These are phyloP conservation scores for Saprolegnia parasitica DNA, from an alignment of 352 stramenopile genomes.

Conservation along the genomic window DNA sequence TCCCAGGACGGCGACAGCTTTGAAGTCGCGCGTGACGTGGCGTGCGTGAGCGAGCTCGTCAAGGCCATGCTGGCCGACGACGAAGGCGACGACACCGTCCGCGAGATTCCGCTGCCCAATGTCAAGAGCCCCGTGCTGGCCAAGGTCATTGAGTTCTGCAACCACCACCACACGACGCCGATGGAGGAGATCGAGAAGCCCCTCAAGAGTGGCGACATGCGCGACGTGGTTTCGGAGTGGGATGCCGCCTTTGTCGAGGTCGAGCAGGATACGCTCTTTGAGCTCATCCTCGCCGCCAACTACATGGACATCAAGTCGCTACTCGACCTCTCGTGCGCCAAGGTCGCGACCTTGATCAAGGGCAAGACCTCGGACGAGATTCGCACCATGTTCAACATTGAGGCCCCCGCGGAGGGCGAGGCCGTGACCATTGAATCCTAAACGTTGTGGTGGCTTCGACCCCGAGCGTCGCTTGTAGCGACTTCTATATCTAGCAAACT, in stretches of 20 bases:
- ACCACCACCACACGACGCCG: conserved; percentile 92
- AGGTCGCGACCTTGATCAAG: conserved; percentile 36
- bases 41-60: conserved; percentile 96
- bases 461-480: too few relatives aligned
- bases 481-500: too few relatives aligned
- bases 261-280: conserved; percentile 90
- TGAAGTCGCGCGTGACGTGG: conserved; percentile 90
- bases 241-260: conserved; percentile 92
- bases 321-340: conserved; percentile 12
- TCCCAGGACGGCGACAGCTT: conserved; percentile 97
- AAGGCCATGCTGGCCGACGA: conserved; percentile 97
- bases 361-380: conserved; percentile 91
- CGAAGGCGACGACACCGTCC: conserved; percentile 90
- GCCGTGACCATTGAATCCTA: neutral
- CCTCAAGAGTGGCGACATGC: conserved; percentile 42
- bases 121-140: conserved; percentile 95
- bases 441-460: neutral
- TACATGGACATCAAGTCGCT: conserved; percentile 91
- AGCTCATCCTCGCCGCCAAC: conserved; percentile 92
- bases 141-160: conserved; percentile 98
- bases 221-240: conserved; percentile 84
- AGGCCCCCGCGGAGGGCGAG: conserved; percentile 40
- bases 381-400: conserved; percentile 91
- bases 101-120: conserved; percentile 96
- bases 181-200: conserved; percentile 99